Evolutionary conservation across 306 rosid genomes (phyloP).

Genomic region (Malus sieversii): DNA sequence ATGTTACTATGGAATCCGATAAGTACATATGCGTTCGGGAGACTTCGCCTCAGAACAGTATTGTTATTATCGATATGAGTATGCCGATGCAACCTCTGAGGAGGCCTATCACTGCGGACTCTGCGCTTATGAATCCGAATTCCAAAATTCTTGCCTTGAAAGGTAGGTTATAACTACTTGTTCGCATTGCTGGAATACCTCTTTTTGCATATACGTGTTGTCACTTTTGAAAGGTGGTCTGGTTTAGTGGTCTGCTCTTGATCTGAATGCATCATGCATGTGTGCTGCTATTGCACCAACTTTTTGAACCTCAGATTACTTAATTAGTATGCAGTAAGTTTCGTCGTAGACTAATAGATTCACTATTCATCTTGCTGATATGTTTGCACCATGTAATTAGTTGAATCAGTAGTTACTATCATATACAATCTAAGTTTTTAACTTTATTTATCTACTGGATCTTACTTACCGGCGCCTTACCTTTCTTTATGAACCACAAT

Average conservation of each 20-base stretch:
- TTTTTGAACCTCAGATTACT: background rate
- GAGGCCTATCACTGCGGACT: constrained; percentile 97
- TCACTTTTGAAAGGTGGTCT: background rate
- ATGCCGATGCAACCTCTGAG: constrained; percentile 92
- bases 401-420: background rate
- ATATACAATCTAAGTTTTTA: background rate
- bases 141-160: constrained; percentile 15
- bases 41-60: constrained; percentile 84
- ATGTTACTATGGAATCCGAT: constrained; percentile 31
- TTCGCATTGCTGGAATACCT: background rate
- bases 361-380: background rate
- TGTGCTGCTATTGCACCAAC: background rate
- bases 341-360: background rate
- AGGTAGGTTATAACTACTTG: background rate
- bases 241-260: background rate
- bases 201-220: background rate
- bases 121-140: constrained; percentile 96
- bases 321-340: background rate
- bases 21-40: constrained; percentile 91
- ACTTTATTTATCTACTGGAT: background rate
- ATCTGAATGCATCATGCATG: background rate
- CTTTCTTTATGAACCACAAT: background rate
- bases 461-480: background rate
- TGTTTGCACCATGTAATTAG: background rate
- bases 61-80: constrained; percentile 83